A percentile compares a stretch with the other conserved stretches of the same genome.
These are phyloP conservation scores for Aspergillus viridinutans DNA, from an alignment of 2,329 filamentous ascomycete genomes.

Conservation along the genomic window DNA sequence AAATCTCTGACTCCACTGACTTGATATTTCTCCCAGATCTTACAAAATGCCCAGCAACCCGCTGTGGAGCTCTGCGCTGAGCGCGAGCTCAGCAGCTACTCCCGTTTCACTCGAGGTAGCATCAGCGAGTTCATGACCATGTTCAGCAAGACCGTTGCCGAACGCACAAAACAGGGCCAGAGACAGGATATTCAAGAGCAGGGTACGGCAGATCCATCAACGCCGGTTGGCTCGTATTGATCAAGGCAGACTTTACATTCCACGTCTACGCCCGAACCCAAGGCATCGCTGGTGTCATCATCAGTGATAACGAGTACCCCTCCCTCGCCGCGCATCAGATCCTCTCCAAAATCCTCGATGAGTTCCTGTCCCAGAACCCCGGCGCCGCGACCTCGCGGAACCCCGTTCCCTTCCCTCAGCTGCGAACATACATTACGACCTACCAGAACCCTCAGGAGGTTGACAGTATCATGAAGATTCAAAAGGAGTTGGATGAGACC, in stretches of 20 bases:
- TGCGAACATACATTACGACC: slow-evolving; percentile 72
- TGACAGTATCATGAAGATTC: slow-evolving; percentile 91
- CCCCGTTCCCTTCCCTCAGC: slow-evolving; percentile 59
- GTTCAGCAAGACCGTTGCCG: slow-evolving; percentile 82
- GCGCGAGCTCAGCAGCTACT: slow-evolving; percentile 72
- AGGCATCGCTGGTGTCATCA: slow-evolving; percentile 72
- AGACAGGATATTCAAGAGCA: slow-evolving; percentile 71
- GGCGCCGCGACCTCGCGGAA: slow-evolving; percentile 45
- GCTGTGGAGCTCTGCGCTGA: slow-evolving; percentile 72
- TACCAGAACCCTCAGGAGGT: slow-evolving; percentile 87
- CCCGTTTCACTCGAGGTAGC: slow-evolving; percentile 66
- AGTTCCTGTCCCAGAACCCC: slow-evolving; percentile 75
- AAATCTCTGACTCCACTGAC: not conserved
- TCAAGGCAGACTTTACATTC: slow-evolving; percentile 46
- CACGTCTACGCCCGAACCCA: slow-evolving; percentile 69
- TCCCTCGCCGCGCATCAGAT: slow-evolving; percentile 79
- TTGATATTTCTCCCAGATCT: slow-evolving; percentile 52
- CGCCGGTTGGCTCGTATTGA: slow-evolving; percentile 4
- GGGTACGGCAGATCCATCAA: slow-evolving; percentile 19
- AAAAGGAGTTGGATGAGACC: slow-evolving; percentile 94
- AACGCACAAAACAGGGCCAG: slow-evolving; percentile 75
- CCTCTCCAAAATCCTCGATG: slow-evolving; percentile 80
- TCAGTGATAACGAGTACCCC: slow-evolving; percentile 71
- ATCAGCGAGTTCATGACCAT: slow-evolving; percentile 72
- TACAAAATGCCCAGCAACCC: slow-evolving; percentile 74